phyloP scores from a whole-genome alignment of 176 grass and related monocot species.

The Tillandsia fasciculata region DNA sequence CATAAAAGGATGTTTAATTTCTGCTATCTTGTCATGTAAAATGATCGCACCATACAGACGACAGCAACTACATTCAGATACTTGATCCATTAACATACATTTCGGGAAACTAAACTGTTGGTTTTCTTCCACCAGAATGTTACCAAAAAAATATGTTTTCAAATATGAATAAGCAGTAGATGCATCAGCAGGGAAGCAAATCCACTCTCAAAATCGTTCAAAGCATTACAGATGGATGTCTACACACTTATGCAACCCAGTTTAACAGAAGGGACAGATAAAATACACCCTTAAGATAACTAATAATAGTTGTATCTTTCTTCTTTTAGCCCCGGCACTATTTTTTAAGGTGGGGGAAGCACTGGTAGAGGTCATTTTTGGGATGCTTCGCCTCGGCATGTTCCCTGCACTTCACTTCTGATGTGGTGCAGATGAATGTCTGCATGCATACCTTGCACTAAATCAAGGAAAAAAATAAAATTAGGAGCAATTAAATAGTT shows the following conservation, averaged over 20 bases:
- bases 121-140: no score
- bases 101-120: no score
- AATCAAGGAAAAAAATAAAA: conserved; percentile 9
- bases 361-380: conserved; percentile 57
- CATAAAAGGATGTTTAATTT: not conserved
- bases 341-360: conserved; percentile 94
- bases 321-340: conserved; percentile 26
- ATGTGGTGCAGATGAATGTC: conserved; percentile 99
- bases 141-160: not conserved
- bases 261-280: not conserved
- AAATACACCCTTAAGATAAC: not conserved
- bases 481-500: not conserved
- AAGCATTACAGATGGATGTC: not conserved
- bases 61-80: not conserved
- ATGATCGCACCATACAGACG: not conserved
- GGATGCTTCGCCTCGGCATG: conserved; percentile 97
- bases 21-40: not conserved
- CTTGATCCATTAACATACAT: not conserved
- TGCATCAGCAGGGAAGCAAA: not conserved
- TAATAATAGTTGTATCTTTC: not conserved
- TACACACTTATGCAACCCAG: not conserved
- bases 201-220: not conserved
- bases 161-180: not conserved
- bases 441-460: conserved; percentile 99
- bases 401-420: conserved; percentile 93